Percentiles rank a stretch among this genome's conserved stretches.
These are phyloP conservation scores for Irpex sp. DNA, from an alignment of 1,284 basidiomycete species.

Conservation along the genomic window DNA sequence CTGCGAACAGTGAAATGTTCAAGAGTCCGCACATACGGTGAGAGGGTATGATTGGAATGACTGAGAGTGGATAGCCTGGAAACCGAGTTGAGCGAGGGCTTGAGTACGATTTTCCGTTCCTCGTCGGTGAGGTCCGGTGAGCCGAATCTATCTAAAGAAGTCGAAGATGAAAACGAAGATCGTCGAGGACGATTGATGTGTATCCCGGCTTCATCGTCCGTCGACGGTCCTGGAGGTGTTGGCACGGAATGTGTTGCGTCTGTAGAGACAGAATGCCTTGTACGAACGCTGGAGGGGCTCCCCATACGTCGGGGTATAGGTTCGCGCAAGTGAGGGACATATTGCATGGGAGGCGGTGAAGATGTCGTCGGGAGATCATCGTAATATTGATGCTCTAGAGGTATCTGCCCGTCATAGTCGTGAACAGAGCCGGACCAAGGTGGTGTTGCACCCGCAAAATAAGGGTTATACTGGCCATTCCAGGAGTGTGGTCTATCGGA, in stretches of 20 bases:
- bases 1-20: slow-evolving; percentile 89
- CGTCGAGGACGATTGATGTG: slow-evolving; percentile 24
- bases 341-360: slow-evolving; percentile 1
- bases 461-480: slow-evolving; percentile 26
- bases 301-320: slow-evolving; percentile 23
- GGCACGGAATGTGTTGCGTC: slow-evolving; percentile 29
- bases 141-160: slow-evolving; percentile 32
- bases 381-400: background rate
- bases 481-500: slow-evolving; percentile 19
- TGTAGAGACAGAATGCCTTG: slow-evolving; percentile 28
- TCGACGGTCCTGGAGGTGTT: slow-evolving; percentile 24
- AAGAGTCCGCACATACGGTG: slow-evolving; percentile 84
- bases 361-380: slow-evolving; percentile 10
- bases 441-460: slow-evolving; percentile 26
- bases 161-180: slow-evolving; percentile 35
- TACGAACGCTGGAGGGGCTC: slow-evolving; percentile 29
- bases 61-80: slow-evolving; percentile 83
- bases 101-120: slow-evolving; percentile 65
- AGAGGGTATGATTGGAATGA: slow-evolving; percentile 86
- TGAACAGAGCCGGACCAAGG: slow-evolving; percentile 16
- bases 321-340: slow-evolving; percentile 23
- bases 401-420: slow-evolving; percentile 11
- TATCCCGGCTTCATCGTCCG: slow-evolving; percentile 23
- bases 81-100: slow-evolving; percentile 64
- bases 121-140: slow-evolving; percentile 33